These are phyloP conservation scores for Metschnikowia koreensis DNA, from an alignment of 805 yeast species.

Conservation along the genomic window DNA sequence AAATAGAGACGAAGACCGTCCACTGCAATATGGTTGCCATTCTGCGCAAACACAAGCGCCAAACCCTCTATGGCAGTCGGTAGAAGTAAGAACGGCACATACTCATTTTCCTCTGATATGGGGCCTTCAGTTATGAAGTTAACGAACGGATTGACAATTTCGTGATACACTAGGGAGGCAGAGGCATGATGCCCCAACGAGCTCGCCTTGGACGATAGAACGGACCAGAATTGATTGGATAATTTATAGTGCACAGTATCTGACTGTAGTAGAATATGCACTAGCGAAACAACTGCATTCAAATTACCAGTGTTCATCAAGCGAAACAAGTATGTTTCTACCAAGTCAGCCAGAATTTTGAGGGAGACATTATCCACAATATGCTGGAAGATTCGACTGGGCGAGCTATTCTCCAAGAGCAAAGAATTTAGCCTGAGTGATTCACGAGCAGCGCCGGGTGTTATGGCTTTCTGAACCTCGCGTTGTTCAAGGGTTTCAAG, in stretches of 20 bases:
- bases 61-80: conserved; percentile 26
- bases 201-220: conserved; percentile 24
- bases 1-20: conserved; percentile 35
- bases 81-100: conserved; percentile 33
- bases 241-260: conserved; percentile 16
- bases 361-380: conserved; percentile 2
- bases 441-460: not conserved
- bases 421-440: conserved; percentile 5
- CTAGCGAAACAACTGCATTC: conserved; percentile 25
- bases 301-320: conserved; percentile 22
- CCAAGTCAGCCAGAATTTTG: conserved; percentile 14
- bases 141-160: conserved; percentile 29
- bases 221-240: conserved; percentile 37
- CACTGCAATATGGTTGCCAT: conserved; percentile 25
- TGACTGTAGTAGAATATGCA: conserved; percentile 24
- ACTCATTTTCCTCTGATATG: conserved; percentile 15
- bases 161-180: conserved; percentile 35
- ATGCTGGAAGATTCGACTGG: conserved; percentile 6
- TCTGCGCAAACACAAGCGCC: conserved; percentile 28
- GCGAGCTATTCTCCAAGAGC: conserved; percentile 4
- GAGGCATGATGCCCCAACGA: conserved; percentile 27
- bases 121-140: conserved; percentile 1
- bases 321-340: conserved; percentile 24
- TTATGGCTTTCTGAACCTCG: not conserved
- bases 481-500: not conserved